Percentiles rank a stretch among this genome's conserved stretches.
Conservation (phyloP, 768 basidiomycete species). For the Cubamyces sp. region DNA sequence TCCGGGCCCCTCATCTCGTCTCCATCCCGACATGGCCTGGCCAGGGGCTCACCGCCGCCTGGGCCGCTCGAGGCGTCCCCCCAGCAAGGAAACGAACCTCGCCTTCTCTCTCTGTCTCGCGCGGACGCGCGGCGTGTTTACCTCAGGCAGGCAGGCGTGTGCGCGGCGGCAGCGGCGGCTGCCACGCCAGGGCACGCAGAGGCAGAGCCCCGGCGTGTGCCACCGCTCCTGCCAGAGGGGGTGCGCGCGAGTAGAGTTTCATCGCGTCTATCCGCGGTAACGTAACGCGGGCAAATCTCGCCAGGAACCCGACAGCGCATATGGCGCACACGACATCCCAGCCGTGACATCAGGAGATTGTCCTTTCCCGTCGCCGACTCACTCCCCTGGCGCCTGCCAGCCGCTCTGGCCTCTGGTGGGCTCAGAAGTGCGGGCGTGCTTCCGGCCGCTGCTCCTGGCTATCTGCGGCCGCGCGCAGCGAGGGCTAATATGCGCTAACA, state of each 20-base stretch:
- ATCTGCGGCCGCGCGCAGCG: no score
- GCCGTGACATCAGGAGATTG: constrained; percentile 9
- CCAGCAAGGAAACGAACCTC: constrained; percentile 2
- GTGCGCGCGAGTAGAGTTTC: neutral
- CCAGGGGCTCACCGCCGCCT: neutral
- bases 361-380: neutral
- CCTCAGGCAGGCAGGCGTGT: neutral
- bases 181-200: neutral
- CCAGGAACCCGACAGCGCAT: constrained; percentile 12
- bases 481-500: no score
- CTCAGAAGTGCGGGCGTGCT: neutral
- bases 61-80: constrained; percentile 15
- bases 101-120: constrained; percentile 1
- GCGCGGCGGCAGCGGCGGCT: neutral
- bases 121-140: constrained; percentile 5
- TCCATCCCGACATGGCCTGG: constrained; percentile 19
- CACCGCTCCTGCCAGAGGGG: neutral
- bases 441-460: no score
- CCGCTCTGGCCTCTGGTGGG: no score
- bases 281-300: constrained; percentile 21
- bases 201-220: neutral
- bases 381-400: no score
- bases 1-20: constrained; percentile 8
- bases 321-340: neutral
- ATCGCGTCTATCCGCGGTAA: constrained; percentile 10